phyloP scores from a whole-genome alignment of 495 filamentous ascomycete genomes.

The Aspergillus egyptiacus region DNA sequence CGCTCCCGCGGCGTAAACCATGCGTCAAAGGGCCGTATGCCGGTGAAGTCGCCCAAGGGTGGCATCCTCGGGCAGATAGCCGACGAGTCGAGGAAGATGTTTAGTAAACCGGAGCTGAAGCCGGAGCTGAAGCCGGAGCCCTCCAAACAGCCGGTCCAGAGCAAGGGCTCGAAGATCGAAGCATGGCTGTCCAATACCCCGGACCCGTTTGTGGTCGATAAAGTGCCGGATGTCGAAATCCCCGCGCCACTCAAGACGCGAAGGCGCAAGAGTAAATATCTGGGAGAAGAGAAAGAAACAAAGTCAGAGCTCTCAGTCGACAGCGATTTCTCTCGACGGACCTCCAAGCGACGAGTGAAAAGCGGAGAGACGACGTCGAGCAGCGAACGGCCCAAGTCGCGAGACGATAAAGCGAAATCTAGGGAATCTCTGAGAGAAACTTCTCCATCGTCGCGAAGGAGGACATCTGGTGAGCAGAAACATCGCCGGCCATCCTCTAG shows the following conservation, averaged over 20 bases:
- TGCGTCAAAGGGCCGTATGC: slow-evolving; percentile 11
- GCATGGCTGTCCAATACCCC: slow-evolving; percentile 68
- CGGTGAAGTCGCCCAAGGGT: slow-evolving; percentile 37
- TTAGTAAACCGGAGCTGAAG: slow-evolving; percentile 37
- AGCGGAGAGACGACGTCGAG: slow-evolving; percentile 19
- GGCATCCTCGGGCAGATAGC: slow-evolving; percentile 46
- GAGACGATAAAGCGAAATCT: slow-evolving; percentile 9
- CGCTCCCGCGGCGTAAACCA: slow-evolving; percentile 29
- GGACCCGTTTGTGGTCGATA: slow-evolving; percentile 62
- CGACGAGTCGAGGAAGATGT: slow-evolving; percentile 50
- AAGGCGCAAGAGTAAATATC: slow-evolving; percentile 24
- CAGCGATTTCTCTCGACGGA: slow-evolving; percentile 24
- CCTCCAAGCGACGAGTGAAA: slow-evolving; percentile 23
- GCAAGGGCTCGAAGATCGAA: slow-evolving; percentile 56
- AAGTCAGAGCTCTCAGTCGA: slow-evolving; percentile 20
- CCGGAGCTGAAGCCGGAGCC: slow-evolving; percentile 32
- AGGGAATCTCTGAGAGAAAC: slow-evolving; percentile 8
- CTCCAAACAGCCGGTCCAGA: slow-evolving; percentile 33
- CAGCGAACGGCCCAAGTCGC: slow-evolving; percentile 8
- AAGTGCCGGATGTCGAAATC: slow-evolving; percentile 34
- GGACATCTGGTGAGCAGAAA: slow-evolving; percentile 9
- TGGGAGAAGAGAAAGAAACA: slow-evolving; percentile 16
- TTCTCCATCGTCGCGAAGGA: slow-evolving; percentile 9
- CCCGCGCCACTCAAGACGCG: slow-evolving; percentile 42
- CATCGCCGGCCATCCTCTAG: slow-evolving; percentile 13